These are phyloP conservation scores for Parvularia atlantis DNA, from an alignment of 78 protist genomes.

Conservation along the genomic window DNA sequence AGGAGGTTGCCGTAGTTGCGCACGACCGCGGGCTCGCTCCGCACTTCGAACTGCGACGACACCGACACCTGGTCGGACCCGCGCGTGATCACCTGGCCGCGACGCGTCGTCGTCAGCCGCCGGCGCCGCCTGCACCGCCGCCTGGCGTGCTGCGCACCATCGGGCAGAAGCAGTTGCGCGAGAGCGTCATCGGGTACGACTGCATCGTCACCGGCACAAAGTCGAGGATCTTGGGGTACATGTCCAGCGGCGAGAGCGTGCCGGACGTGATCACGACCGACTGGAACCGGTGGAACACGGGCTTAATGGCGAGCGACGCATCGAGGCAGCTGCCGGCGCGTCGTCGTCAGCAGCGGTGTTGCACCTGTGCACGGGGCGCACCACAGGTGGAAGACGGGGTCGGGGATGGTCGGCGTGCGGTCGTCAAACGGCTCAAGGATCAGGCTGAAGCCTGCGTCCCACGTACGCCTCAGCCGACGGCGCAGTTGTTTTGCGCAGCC, in stretches of 20 bases:
- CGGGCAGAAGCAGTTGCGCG: slow-evolving; percentile 57
- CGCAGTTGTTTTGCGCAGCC: too few species aligned
- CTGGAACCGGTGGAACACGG: slow-evolving; percentile 65
- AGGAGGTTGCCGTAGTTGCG: slow-evolving; percentile 80
- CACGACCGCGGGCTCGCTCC: slow-evolving; percentile 59
- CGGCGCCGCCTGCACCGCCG: too few species aligned
- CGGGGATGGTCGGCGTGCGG: slow-evolving; percentile 29
- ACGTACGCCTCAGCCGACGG: not conserved
- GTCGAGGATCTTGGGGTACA: slow-evolving; percentile 81
- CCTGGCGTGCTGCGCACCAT: slow-evolving; percentile 10
- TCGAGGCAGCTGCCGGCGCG: slow-evolving; percentile 66
- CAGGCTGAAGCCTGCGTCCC: slow-evolving; percentile 53
- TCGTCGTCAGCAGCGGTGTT: not conserved
- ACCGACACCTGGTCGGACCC: slow-evolving; percentile 62
- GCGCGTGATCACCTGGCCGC: slow-evolving; percentile 33
- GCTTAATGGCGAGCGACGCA: slow-evolving; percentile 85
- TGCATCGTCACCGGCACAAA: slow-evolving; percentile 64
- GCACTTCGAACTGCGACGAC: slow-evolving; percentile 39
- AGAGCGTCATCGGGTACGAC: slow-evolving; percentile 48
- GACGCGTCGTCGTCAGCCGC: too few species aligned
- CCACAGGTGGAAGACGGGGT: slow-evolving; percentile 55
- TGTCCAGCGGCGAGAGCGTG: slow-evolving; percentile 93
- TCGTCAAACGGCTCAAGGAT: slow-evolving; percentile 81
- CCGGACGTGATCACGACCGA: slow-evolving; percentile 71
- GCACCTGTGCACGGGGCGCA: not conserved